These are phyloP conservation scores for Pyrenopolyporus hunteri DNA, from an alignment of 495 filamentous ascomycete genomes.

Conservation along the genomic window DNA sequence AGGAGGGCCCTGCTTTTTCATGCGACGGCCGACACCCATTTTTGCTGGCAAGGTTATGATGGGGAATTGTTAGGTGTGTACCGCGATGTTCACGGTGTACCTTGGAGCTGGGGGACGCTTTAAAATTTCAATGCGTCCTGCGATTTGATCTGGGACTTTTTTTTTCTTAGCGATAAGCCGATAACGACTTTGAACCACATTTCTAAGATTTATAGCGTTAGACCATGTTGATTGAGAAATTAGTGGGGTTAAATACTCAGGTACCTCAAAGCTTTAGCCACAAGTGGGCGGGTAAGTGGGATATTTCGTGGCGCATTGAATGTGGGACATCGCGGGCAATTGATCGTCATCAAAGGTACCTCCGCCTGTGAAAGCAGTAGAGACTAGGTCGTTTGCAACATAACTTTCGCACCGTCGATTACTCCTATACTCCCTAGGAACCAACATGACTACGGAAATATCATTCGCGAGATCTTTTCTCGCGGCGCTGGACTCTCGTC, in stretches of 20 bases:
- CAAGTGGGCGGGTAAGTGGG: constrained; percentile 26
- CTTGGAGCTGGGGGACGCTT: neutral
- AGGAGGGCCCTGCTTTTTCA: constrained; percentile 94
- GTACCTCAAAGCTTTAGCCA: constrained; percentile 37
- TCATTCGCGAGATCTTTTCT: constrained; percentile 85
- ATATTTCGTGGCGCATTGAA: constrained; percentile 29
- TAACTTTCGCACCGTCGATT: constrained; percentile 7
- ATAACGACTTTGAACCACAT: constrained; percentile 30
- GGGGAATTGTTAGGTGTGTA: constrained; percentile 10
- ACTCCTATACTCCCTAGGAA: neutral
- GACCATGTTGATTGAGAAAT: too few relatives aligned
- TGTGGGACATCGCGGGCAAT: constrained; percentile 27
- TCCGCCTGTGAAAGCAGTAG: constrained; percentile 10
- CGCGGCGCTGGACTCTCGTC: constrained; percentile 73
- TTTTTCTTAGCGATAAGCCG: constrained; percentile 41
- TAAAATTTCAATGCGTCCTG: constrained; percentile 19
- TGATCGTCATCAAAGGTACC: constrained; percentile 24
- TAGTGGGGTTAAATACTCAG: neutral
- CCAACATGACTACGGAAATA: constrained; percentile 82
- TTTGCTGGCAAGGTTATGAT: neutral
- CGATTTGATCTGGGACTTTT: constrained; percentile 31
- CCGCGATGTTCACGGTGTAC: too few relatives aligned
- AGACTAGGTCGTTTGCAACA: constrained; percentile 7
- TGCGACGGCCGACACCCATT: constrained; percentile 90
- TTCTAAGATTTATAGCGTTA: neutral